Evolutionary conservation across 257 asterid genomes (phyloP).

Genomic region (Solanum chiquidenum): DNA sequence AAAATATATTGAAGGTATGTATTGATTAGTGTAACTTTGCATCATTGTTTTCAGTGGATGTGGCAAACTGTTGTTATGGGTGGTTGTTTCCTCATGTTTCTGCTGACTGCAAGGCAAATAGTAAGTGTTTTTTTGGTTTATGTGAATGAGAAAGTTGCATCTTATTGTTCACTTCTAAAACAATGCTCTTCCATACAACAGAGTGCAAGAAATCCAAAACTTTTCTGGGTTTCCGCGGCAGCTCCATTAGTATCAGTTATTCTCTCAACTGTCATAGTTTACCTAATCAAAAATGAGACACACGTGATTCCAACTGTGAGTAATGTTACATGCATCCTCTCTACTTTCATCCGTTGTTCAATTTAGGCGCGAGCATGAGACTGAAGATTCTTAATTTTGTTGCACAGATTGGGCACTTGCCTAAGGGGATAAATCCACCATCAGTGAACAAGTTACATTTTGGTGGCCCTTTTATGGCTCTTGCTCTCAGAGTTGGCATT

Average conservation of each 20-base stretch:
- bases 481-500: conserved; percentile 71
- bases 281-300: conserved; percentile 44
- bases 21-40: background rate
- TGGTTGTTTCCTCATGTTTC: conserved; percentile 45
- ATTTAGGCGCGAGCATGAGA: background rate
- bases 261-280: conserved; percentile 54
- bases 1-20: background rate
- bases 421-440: conserved; percentile 83
- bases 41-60: conserved; percentile 50
- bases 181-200: conserved; percentile 9
- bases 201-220: conserved; percentile 67
- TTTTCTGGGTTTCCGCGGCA: conserved; percentile 85
- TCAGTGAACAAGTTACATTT: conserved; percentile 63
- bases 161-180: background rate
- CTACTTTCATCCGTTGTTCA: background rate
- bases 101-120: conserved; percentile 48
- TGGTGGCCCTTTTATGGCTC: conserved; percentile 42
- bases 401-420: conserved; percentile 69
- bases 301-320: conserved; percentile 54
- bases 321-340: background rate
- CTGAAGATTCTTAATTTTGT: background rate
- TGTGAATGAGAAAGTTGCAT: background rate
- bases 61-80: conserved; percentile 72
- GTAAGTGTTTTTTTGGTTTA: conserved; percentile 29
- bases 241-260: conserved; percentile 74